Percentiles rank a stretch among this genome's conserved stretches.
These are phyloP conservation scores for Phylloporus scabripes DNA, from an alignment of 768 basidiomycete genomes.

Conservation along the genomic window DNA sequence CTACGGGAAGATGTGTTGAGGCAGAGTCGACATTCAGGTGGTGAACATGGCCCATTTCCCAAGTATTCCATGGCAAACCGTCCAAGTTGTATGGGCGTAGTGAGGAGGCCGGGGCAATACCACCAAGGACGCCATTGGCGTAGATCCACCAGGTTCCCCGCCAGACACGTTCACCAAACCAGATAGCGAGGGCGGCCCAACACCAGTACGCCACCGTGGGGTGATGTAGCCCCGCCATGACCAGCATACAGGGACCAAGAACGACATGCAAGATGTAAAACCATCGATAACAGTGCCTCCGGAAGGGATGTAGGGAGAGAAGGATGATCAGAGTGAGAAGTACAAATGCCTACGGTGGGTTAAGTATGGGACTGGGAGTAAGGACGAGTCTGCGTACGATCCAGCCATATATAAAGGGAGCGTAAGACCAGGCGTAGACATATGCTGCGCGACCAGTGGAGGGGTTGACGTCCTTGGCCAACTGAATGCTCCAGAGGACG, in stretches of 20 bases:
- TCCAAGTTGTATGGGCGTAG: neutral
- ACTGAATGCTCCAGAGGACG: constrained; percentile 63
- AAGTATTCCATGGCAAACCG: constrained; percentile 8
- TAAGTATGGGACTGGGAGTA: constrained; percentile 3
- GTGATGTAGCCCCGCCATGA: constrained; percentile 62
- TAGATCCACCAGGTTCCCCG: constrained; percentile 52
- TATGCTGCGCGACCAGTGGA: constrained; percentile 40
- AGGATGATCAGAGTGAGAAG: constrained; percentile 49
- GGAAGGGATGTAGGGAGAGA: constrained; percentile 46
- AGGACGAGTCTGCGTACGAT: constrained; percentile 34
- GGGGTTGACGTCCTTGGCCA: constrained; percentile 44
- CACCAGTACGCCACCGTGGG: constrained; percentile 66
- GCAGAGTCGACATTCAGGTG: constrained; percentile 4
- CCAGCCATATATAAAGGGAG: constrained; percentile 60
- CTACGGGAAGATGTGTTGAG: neutral
- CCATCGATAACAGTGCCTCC: constrained; percentile 50
- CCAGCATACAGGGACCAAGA: constrained; percentile 56
- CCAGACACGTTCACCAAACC: constrained; percentile 58
- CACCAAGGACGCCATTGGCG: constrained; percentile 49
- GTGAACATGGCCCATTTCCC: constrained; percentile 24
- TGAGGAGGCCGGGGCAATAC: constrained; percentile 1
- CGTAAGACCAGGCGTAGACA: constrained; percentile 51
- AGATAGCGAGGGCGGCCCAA: constrained; percentile 54
- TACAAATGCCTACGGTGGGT: constrained; percentile 44
- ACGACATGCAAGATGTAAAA: constrained; percentile 66